These are phyloP conservation scores for Cetradonia linearis DNA, from an alignment of 495 filamentous ascomycete species.

Conservation along the genomic window DNA sequence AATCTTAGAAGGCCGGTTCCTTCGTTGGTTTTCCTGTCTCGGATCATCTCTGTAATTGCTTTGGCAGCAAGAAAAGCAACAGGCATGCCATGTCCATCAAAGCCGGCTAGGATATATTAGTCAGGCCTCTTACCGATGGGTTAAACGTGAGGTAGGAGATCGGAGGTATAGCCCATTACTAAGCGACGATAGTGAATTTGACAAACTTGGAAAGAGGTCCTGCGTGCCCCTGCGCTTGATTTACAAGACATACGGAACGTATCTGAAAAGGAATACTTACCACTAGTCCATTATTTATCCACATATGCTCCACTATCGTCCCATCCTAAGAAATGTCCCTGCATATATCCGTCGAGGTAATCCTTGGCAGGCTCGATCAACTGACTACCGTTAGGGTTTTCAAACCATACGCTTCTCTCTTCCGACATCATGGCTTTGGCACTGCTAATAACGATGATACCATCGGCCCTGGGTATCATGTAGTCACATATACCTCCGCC, in stretches of 20 bases:
- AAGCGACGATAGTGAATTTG: too few relatives aligned
- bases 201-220: too few relatives aligned
- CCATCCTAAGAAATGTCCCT: neutral
- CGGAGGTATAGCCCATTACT: neutral
- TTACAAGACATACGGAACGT: too few relatives aligned
- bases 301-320: constrained; percentile 3
- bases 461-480: neutral
- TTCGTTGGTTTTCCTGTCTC: neutral
- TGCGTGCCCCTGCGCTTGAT: too few relatives aligned
- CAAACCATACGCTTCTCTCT: neutral
- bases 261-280: neutral
- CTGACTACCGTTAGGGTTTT: neutral
- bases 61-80: neutral
- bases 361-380: neutral
- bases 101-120: neutral
- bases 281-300: neutral
- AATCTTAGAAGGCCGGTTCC: neutral
- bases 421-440: neutral
- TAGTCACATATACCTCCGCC: neutral
- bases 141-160: neutral
- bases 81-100: neutral
- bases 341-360: neutral
- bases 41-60: neutral
- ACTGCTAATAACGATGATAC: neutral
- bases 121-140: neutral